These are phyloP conservation scores for Chaetomiaceae sp. DNA, from an alignment of 2,329 filamentous ascomycete species.

Conservation along the genomic window DNA sequence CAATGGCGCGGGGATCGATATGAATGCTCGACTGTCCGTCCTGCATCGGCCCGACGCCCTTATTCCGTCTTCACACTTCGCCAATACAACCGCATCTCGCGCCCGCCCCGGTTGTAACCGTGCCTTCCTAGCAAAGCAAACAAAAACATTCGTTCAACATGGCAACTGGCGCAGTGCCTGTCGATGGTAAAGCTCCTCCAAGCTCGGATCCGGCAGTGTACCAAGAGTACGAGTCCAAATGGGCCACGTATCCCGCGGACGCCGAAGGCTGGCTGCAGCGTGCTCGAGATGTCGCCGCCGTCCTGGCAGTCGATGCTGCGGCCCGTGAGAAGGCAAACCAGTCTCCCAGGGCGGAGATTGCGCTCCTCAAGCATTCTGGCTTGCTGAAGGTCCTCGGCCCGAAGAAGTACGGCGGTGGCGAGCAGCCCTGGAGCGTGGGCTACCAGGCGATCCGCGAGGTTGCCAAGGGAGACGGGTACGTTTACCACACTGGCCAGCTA, in stretches of 20 bases:
- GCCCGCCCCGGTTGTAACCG: too few relatives aligned
- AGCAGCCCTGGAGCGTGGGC: slow-evolving; percentile 41
- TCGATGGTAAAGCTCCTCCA: slow-evolving; percentile 9
- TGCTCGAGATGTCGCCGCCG: slow-evolving; percentile 33
- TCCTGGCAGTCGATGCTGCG: slow-evolving; percentile 31
- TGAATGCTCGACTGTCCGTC: too few relatives aligned
- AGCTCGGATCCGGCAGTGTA: slow-evolving; percentile 34
- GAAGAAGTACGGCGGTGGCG: slow-evolving; percentile 38
- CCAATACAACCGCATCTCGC: too few relatives aligned
- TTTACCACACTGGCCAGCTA: neutral
- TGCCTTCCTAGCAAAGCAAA: too few relatives aligned
- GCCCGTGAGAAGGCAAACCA: slow-evolving; percentile 35
- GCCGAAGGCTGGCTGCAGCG: slow-evolving; percentile 34
- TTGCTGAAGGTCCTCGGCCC: slow-evolving; percentile 35
- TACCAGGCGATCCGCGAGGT: slow-evolving; percentile 57
- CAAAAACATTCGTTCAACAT: neutral
- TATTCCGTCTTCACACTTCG: too few relatives aligned
- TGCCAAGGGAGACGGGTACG: slow-evolving; percentile 55
- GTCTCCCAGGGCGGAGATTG: slow-evolving; percentile 35
- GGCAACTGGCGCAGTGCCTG: neutral
- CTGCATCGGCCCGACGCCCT: too few relatives aligned
- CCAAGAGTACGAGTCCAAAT: slow-evolving; percentile 31
- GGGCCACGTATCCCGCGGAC: slow-evolving; percentile 30
- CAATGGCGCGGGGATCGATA: neutral
- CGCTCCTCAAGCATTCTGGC: slow-evolving; percentile 37